Evolutionary conservation across 768 basidiomycete genomes (phyloP), one percentile per base, ranked within the genome.

Genomic region (Phlebiopsis gigantea): DNA sequence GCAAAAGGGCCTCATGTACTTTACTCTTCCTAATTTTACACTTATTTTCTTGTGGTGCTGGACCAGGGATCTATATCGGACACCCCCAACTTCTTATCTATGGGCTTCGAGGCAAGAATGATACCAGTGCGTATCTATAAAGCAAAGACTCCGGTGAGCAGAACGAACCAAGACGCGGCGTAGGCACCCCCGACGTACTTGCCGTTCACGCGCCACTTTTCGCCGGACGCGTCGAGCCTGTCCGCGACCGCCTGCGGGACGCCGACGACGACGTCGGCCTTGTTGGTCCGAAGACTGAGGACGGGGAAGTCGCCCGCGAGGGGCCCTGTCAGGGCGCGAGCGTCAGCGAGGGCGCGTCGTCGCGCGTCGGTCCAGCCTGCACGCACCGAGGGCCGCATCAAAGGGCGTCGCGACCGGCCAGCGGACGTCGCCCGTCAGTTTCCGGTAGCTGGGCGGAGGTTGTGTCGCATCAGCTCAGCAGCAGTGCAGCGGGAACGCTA

Each of bases 251-350:
- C 86, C 62, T 83, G 76, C 0, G 79, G 72, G 2, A 99, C 77
- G 0, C 93, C 96, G 24, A 91, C 92, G 5, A 86, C 88, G 1
- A 97, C 93, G 66, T 98, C 94, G 0, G 96, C 96, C 70, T 99
- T 99, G 76, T 88, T 92, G 0, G 96, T 98, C 17, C 96, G 80
- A 57, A 98, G 72, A 65, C 90, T 92, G 24, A 98, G 72, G 7
- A 97, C 67, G 0, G 89, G 87, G 72, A 90, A 8, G 84, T 51
- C 74, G 1, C 90, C 88, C 0, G 83, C 81, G 9, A 98, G 71
- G 1, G 90, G 89, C 4, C 93, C 91, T 86, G 62, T 51, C 26
- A 19, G 24, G 46, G 17, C 42, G 24, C 15, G 22, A 29, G 17
- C 31, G 46, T 15, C 26, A 45, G 25, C 29, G 47, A 39, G 17